Evolutionary conservation across 768 basidiomycete genomes (phyloP).

Genomic region (Pleurotus salmoneostramineus): DNA sequence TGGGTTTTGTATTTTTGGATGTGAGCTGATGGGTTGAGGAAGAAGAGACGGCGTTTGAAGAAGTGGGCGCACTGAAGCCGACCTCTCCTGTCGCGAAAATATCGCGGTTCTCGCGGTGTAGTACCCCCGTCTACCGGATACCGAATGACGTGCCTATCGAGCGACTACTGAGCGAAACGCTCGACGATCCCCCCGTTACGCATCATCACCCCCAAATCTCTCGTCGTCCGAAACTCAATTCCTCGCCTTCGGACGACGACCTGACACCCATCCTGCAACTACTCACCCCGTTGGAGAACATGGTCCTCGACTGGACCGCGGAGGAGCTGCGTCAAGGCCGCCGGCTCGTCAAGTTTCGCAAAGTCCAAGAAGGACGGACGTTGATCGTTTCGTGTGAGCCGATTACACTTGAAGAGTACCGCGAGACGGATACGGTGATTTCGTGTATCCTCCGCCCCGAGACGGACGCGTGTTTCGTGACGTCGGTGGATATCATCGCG

Average conservation of each 20-base stretch:
- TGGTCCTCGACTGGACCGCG: slow-evolving; percentile 56
- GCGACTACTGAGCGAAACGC: neutral
- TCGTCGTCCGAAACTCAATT: slow-evolving; percentile 12
- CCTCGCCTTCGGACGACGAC: slow-evolving; percentile 22
- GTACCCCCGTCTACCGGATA: neutral
- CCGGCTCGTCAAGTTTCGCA: slow-evolving; percentile 83
- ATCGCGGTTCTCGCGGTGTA: slow-evolving; percentile 16
- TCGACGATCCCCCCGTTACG: neutral
- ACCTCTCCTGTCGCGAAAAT: slow-evolving; percentile 21
- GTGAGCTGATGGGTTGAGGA: too few species aligned
- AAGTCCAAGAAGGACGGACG: slow-evolving; percentile 70
- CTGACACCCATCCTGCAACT: slow-evolving; percentile 61
- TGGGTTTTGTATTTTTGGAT: too few species aligned
- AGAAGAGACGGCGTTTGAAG: too few species aligned
- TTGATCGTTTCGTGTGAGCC: slow-evolving; percentile 79
- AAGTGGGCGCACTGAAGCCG: too few species aligned
- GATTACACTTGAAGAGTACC: slow-evolving; percentile 71
- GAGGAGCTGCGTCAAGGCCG: slow-evolving; percentile 69
- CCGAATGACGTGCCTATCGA: neutral
- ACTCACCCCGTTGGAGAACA: slow-evolving; percentile 47
- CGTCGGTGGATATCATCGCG: slow-evolving; percentile 94
- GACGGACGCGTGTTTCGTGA: slow-evolving; percentile 76
- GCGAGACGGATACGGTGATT: slow-evolving; percentile 74
- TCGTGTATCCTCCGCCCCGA: slow-evolving; percentile 92
- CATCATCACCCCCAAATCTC: neutral